Conservation (phyloP, 2,329 filamentous ascomycete species). For the Colletotrichum sp. region DNA sequence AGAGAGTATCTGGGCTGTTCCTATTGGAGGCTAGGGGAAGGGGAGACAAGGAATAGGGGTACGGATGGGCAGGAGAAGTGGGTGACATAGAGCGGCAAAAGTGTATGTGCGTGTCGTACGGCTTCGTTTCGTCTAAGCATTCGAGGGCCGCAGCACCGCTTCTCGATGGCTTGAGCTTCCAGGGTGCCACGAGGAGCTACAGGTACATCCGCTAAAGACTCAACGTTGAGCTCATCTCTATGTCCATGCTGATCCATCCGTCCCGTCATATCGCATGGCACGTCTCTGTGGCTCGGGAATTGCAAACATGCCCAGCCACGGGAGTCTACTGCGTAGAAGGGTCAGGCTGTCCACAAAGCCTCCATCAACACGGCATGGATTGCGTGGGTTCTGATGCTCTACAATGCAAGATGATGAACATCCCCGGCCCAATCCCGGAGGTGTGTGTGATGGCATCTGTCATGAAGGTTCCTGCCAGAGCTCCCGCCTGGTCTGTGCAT, state of each 20-base stretch:
- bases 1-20: not conserved
- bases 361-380: not conserved
- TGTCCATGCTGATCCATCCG: not conserved
- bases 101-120: not conserved
- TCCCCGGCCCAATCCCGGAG: not conserved
- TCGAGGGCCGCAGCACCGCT: not conserved
- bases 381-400: not conserved
- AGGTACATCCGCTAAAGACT: not conserved
- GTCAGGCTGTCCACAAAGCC: not conserved
- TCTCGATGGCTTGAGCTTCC: not conserved
- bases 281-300: not conserved
- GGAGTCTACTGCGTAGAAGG: not conserved
- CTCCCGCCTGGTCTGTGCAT: not conserved
- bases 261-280: not conserved
- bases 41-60: not conserved
- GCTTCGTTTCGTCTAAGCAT: conserved; percentile 5
- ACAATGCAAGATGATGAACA: not conserved
- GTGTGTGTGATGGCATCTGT: not conserved
- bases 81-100: not conserved
- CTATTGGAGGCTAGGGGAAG: not conserved
- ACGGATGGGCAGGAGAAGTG: not conserved
- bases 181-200: not conserved
- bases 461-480: not conserved
- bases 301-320: not conserved
- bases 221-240: not conserved